Conservation (phyloP, 2,329 filamentous ascomycete genomes). For the Nemania sp. region DNA sequence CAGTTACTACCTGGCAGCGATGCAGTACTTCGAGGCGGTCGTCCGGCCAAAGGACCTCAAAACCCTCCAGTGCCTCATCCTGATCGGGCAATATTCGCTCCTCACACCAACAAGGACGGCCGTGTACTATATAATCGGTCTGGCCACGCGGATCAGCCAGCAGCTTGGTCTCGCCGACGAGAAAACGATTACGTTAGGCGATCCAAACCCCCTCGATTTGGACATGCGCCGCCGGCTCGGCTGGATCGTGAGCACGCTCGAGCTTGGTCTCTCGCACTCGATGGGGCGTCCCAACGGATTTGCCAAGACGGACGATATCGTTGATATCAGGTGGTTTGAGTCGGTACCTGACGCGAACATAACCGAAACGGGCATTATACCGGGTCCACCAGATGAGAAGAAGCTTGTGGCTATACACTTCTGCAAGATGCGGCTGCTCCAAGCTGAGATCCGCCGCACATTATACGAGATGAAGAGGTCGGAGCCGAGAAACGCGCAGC, state of each 20-base stretch:
- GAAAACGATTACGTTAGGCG: conserved; percentile 74
- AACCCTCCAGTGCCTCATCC: conserved; percentile 83
- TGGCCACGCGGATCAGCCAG: conserved; percentile 85
- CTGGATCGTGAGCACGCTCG: conserved; percentile 88
- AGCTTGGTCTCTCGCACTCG: conserved; percentile 83
- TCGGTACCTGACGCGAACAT: conserved; percentile 83
- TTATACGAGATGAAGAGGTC: conserved; percentile 83
- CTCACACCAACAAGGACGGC: conserved; percentile 90
- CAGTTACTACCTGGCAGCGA: conserved; percentile 89
- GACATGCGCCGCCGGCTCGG: conserved; percentile 88
- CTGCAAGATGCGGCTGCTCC: conserved; percentile 84
- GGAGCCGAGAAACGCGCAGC: conserved; percentile 75
- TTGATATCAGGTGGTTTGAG: conserved; percentile 85
- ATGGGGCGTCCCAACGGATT: conserved; percentile 87
- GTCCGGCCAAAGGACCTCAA: conserved; percentile 87
- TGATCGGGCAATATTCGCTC: conserved; percentile 90
- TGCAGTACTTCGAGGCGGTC: conserved; percentile 80
- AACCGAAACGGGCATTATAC: conserved; percentile 71
- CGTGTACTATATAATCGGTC: conserved; percentile 89
- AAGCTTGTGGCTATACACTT: conserved; percentile 93
- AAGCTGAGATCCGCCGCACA: conserved; percentile 83
- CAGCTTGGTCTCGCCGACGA: conserved; percentile 87
- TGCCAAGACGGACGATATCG: conserved; percentile 76
- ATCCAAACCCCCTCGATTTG: conserved; percentile 71
- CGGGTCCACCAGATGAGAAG: conserved; percentile 73